Evolutionary conservation across 192 early-diverging fungal genomes (phyloP).

Genomic region (Cladochytrium replicatum): DNA sequence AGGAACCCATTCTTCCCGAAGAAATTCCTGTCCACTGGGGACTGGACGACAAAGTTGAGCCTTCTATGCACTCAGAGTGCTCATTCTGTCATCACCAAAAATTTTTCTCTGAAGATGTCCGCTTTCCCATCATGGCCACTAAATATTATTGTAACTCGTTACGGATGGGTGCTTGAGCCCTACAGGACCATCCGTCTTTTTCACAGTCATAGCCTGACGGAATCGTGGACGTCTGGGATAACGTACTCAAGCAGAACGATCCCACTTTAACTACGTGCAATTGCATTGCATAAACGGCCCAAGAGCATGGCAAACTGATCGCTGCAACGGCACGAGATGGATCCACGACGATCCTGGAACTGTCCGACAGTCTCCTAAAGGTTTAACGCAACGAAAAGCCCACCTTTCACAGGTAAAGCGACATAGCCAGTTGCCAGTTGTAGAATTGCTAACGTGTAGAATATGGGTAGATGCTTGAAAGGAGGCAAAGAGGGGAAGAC

Average conservation of each 20-base stretch:
- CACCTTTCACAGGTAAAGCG: slow-evolving; percentile 35
- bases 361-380: slow-evolving; percentile 38
- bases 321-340: slow-evolving; percentile 46
- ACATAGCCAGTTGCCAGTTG: too few relatives aligned
- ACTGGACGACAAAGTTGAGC: slow-evolving; percentile 45
- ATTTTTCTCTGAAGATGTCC: slow-evolving; percentile 52
- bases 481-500: slow-evolving; percentile 55
- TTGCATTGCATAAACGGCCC: slow-evolving; percentile 46
- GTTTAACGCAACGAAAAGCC: slow-evolving; percentile 48
- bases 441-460: too few relatives aligned
- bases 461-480: slow-evolving; percentile 56
- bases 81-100: slow-evolving; percentile 8
- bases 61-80: too few relatives aligned
- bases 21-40: slow-evolving; percentile 51
- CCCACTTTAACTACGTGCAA: slow-evolving; percentile 43
- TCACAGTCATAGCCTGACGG: slow-evolving; percentile 48
- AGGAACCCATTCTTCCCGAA: slow-evolving; percentile 55
- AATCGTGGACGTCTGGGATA: slow-evolving; percentile 49
- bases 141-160: slow-evolving; percentile 36
- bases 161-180: slow-evolving; percentile 52
- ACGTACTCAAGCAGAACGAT: slow-evolving; percentile 47
- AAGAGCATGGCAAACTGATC: slow-evolving; percentile 47
- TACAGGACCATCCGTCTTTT: slow-evolving; percentile 47
- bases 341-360: slow-evolving; percentile 39
- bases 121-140: slow-evolving; percentile 44